A percentile compares a stretch with the other conserved stretches of the same genome.
Evolutionary conservation across 1,139 yeast genomes (phyloP).

Genomic region (Candida tunisiensis): DNA sequence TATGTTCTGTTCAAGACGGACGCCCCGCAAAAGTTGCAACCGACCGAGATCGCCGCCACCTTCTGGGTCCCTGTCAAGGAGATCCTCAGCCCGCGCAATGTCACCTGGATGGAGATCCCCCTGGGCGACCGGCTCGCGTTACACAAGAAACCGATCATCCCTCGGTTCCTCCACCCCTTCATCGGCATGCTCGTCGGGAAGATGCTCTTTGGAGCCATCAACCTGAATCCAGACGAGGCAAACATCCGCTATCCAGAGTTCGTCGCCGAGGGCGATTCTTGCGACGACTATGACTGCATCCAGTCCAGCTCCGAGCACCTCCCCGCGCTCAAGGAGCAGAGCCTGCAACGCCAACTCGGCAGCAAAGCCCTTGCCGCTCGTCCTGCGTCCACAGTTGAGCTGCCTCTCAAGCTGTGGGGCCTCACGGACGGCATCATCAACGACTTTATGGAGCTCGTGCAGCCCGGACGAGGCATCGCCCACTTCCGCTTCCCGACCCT

Average conservation of each 20-base stretch:
- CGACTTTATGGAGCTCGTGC: constrained; percentile 16
- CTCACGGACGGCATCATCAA: constrained; percentile 18
- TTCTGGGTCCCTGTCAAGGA: constrained; percentile 21
- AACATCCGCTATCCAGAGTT: constrained; percentile 1
- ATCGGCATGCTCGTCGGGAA: constrained; percentile 12
- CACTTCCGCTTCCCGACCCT: constrained; percentile 9
- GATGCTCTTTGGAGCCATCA: constrained; percentile 17
- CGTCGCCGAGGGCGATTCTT: too few species aligned
- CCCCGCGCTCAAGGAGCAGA: too few species aligned
- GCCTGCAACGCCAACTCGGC: constrained; percentile 1
- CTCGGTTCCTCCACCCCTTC: constrained; percentile 5
- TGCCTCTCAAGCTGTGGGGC: constrained; percentile 24
- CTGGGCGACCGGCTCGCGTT: constrained; percentile 12
- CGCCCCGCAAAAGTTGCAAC: constrained; percentile 12
- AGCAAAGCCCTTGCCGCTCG: constrained; percentile 4
- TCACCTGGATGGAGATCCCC: constrained; percentile 10
- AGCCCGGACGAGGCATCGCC: constrained; percentile 8
- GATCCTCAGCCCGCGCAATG: constrained; percentile 9
- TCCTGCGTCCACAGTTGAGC: too few species aligned
- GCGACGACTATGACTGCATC: too few species aligned
- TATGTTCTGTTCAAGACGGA: constrained; percentile 12
- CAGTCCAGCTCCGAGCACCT: too few species aligned
- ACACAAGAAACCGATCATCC: constrained; percentile 6
- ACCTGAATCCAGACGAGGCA: constrained; percentile 8
- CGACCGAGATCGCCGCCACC: constrained; percentile 20